Percentiles rank a stretch among this genome's conserved stretches.
These are phyloP conservation scores for Sordariomycetes sp. DNA, from an alignment of 2,329 filamentous ascomycete species.

Conservation along the genomic window DNA sequence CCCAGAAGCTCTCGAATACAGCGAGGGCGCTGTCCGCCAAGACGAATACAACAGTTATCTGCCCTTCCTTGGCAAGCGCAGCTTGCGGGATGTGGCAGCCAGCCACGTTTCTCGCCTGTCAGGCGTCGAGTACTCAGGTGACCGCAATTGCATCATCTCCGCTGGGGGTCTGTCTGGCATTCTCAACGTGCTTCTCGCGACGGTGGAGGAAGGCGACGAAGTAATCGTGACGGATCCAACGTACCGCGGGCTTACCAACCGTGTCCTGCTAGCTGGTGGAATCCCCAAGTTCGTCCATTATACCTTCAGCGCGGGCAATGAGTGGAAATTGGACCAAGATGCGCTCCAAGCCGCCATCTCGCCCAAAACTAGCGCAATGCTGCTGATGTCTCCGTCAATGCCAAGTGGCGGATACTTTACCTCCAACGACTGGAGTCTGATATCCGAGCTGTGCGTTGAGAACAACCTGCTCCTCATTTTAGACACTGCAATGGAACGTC, in stretches of 20 bases:
- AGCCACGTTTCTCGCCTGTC: conserved; percentile 1
- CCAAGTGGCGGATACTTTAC: conserved; percentile 1
- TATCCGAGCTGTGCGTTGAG: conserved; percentile 1
- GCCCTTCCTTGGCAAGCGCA: conserved; percentile 1
- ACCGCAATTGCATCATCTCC: conserved; percentile 1
- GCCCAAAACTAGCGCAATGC: conserved; percentile 1
- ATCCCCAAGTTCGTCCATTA: conserved; percentile 1
- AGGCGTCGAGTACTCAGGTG: conserved; percentile 1
- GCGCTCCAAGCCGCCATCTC: background rate
- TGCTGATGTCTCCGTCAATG: conserved; percentile 3
- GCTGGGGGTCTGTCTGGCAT: conserved; percentile 1
- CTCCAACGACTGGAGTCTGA: background rate
- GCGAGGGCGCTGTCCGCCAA: background rate
- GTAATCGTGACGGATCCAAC: conserved; percentile 2
- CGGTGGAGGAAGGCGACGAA: conserved; percentile 2
- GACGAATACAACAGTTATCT: conserved; percentile 2
- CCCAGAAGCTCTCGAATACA: conserved; percentile 1
- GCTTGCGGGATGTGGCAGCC: conserved; percentile 1
- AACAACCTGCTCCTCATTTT: conserved; percentile 2
- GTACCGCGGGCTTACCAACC: conserved; percentile 2
- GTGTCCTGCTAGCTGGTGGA: conserved; percentile 1
- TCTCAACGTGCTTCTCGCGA: conserved; percentile 2
- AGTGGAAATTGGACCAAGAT: conserved; percentile 2
- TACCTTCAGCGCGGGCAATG: background rate
- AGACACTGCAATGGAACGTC: conserved; percentile 2